Evolutionary conservation across 225 moss, liverwort and hornwort species (phyloP), one percentile per base, ranked within the genome.

Genomic region (Physcomitrellopsis africana): DNA sequence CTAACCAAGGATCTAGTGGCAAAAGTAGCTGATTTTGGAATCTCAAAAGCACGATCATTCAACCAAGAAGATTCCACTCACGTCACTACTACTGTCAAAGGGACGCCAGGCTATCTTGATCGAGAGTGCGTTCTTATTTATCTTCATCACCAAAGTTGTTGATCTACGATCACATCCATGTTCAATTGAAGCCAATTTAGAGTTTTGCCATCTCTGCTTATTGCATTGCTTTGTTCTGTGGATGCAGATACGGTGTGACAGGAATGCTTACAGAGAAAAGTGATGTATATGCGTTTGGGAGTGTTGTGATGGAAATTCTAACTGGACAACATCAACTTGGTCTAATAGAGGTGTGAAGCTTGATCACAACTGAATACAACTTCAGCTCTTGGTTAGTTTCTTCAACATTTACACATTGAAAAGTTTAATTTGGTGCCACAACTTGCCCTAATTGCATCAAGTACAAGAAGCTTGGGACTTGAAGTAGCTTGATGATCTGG

Each of bases 11-110:
- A 68, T 0, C 49, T 69, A 20, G 80, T 78, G 63, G 82, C 88
- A 11, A 91, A 86, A 77, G 84, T 88, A 57, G 80, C 86, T n/a
- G 91, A 91, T 68, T 91, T 88, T 68, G 91, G 91, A 29, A 88
- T 88, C 51, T 88, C 80, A 51, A 91, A 84, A 76, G 9, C 80
- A 26, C 51, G 80, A 70, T 67, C 62, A 6, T 54, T 51, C 41
- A 77, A 51, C 14, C 72, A 77, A 20, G 71, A 79, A 65, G 41
- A 14, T 22, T 51, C 81, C 65, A 66, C 51, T 52, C 68, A 81
- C 43, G 80, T 86, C 0, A 80, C 82, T 13, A 87, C 85, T 0
- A 29, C 83, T 7, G 85, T 85, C 17, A 87, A 78, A 68, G 89
- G 87, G 41, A 87, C 84, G 41, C 75, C 80, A 16, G 80, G 88